Conservation (phyloP, 192 early-diverging fungal species). For the Linnemannia zychae region DNA sequence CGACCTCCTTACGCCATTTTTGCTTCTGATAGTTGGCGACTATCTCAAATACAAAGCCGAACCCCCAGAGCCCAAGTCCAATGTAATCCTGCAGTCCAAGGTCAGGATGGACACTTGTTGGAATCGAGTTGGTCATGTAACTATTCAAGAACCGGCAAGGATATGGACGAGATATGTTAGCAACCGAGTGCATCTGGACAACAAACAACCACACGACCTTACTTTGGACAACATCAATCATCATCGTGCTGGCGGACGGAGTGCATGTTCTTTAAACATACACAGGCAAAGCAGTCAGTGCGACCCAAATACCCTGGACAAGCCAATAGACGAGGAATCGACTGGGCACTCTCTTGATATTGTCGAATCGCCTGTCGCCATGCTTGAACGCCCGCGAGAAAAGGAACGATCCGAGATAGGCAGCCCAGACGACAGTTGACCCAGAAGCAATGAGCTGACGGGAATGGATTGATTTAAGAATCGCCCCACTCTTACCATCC, state of each 20-base stretch:
- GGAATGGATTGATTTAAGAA: slow-evolving; percentile 14
- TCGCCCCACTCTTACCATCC: background rate
- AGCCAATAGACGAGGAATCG: slow-evolving; percentile 51
- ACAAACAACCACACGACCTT: background rate
- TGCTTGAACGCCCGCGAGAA: slow-evolving; percentile 33
- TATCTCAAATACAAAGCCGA: slow-evolving; percentile 41
- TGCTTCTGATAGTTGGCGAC: slow-evolving; percentile 52
- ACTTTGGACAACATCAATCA: background rate
- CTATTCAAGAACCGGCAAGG: background rate
- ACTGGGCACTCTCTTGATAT: slow-evolving; percentile 28
- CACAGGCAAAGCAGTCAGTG: slow-evolving; percentile 53
- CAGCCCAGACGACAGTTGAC: slow-evolving; percentile 45
- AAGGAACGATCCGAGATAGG: slow-evolving; percentile 44
- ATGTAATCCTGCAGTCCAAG: slow-evolving; percentile 39
- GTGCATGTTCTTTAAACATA: slow-evolving; percentile 9
- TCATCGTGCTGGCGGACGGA: too few relatives aligned
- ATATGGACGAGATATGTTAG: background rate
- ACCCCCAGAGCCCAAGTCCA: slow-evolving; percentile 35
- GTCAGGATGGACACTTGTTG: slow-evolving; percentile 40
- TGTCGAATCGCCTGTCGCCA: slow-evolving; percentile 56
- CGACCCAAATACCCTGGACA: slow-evolving; percentile 53
- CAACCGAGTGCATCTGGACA: background rate
- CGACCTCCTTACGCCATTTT: slow-evolving; percentile 45
- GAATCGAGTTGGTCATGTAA: slow-evolving; percentile 46
- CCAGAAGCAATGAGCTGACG: slow-evolving; percentile 50